Conservation (phyloP, 768 basidiomycete species). For the Cystobasidium tubakii region DNA sequence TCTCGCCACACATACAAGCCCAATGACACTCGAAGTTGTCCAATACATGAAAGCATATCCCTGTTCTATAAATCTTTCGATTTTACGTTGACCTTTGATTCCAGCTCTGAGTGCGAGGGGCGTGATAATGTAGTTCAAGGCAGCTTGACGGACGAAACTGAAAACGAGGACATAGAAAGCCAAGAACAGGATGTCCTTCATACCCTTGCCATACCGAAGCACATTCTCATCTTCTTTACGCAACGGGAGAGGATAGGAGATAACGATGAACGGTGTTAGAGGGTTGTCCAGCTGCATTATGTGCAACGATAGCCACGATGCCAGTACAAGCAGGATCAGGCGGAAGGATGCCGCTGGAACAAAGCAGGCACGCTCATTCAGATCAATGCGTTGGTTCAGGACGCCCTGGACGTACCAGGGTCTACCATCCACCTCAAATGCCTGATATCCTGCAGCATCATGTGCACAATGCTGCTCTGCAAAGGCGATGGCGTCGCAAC, state of each 20-base stretch:
- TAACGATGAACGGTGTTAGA: slow-evolving; percentile 64
- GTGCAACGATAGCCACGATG: slow-evolving; percentile 60
- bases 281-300: slow-evolving; percentile 71
- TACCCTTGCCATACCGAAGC: slow-evolving; percentile 57
- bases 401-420: background rate
- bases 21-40: slow-evolving; percentile 62
- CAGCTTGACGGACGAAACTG: slow-evolving; percentile 73
- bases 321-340: slow-evolving; percentile 62
- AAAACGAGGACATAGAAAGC: slow-evolving; percentile 79
- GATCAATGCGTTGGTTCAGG: background rate
- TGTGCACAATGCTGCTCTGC: background rate
- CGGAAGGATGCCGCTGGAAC: slow-evolving; percentile 44
- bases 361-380: background rate
- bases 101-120: slow-evolving; percentile 68
- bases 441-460: background rate
- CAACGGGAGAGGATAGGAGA: slow-evolving; percentile 61
- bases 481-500: background rate
- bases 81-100: slow-evolving; percentile 61
- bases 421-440: background rate
- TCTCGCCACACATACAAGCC: slow-evolving; percentile 59
- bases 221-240: slow-evolving; percentile 56
- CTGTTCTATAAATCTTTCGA: slow-evolving; percentile 85
- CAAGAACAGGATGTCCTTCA: slow-evolving; percentile 70
- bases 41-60: slow-evolving; percentile 82
- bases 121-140: slow-evolving; percentile 61